Base-by-base conservation (phyloP, 106 monocot genomes). In the Dendrobium huoshanense region DNA sequence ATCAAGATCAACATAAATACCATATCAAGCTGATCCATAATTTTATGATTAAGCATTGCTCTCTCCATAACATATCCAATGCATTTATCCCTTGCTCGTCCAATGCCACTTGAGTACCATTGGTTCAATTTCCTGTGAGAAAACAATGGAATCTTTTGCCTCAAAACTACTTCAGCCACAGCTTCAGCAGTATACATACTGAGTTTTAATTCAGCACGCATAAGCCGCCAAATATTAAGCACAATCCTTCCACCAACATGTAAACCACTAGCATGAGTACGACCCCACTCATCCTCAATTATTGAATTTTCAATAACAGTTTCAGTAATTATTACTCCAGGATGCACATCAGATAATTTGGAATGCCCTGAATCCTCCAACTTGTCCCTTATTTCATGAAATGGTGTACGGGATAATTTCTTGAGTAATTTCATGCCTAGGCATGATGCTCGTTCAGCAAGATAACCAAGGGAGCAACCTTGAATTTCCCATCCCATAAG, bases 201-300 rank as follows among this genome's bases (percentile, higher is more conserved):
- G 54, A 98, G 89, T 77, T 92, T 95, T 42, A 98, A 77, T 82
- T 98, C 98, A 84, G 88, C 70, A 75, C 92, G 90, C 85, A 98
- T 91, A 54, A 98, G 89, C 15, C 92, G 81, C 98, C 98, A 98
- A 78, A 98, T 78, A 89, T 98, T 95, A 67, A 98, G 94, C 68
- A 98, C 94, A 83, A 98, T 98, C 86, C 98, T 92, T 84, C 98
- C 98, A 77, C 88, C 82, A 75, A 98, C 92, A 91, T 98, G 98
- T 79, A 98, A 87, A 75, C 98, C 95, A 86, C 95, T 92, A 16
- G 83, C 91, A 90, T 98, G 98, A 64, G 83, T 83, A 13, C 81
- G 88, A 16, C 92, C 88, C 98, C 94, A 95, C 80, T 95, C 94
- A 84, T 95, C 91, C 45, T 89, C 87, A 81, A 87, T 78, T 59